Evolutionary conservation across 2,329 filamentous ascomycete species (phyloP).

Genomic region (Fusarium sp.): DNA sequence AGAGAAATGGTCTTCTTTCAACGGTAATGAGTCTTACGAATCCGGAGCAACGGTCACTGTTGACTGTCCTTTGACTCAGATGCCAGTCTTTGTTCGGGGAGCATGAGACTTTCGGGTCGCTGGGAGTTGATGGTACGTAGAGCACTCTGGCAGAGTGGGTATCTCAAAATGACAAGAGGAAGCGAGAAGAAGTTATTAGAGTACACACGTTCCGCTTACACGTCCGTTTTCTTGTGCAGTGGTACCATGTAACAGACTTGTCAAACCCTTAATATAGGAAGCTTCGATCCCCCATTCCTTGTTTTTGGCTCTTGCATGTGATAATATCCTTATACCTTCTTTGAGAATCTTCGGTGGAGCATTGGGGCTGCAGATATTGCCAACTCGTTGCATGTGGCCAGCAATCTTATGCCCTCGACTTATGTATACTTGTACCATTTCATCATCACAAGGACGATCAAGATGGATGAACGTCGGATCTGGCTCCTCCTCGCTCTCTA

Average conservation of each 20-base stretch:
- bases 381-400: constrained; percentile 20
- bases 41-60: not conserved
- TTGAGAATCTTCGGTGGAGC: constrained; percentile 26
- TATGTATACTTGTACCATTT: constrained; percentile 34
- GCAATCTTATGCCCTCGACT: constrained; percentile 30
- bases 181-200: not conserved
- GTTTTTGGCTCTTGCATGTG: not conserved
- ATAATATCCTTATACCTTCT: constrained; percentile 26
- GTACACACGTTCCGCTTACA: not conserved
- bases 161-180: not conserved
- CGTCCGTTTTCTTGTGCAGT: not conserved
- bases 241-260: not conserved
- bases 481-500: constrained; percentile 6
- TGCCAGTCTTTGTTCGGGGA: constrained; percentile 12
- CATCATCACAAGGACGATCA: constrained; percentile 34
- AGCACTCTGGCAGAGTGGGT: not conserved
- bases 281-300: constrained; percentile 14
- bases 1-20: constrained; percentile 11
- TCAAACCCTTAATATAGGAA: constrained; percentile 4
- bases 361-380: constrained; percentile 19
- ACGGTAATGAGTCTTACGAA: not conserved
- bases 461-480: constrained; percentile 28
- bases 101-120: not conserved
- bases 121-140: not conserved
- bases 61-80: constrained; percentile 6